Base-by-base conservation (phyloP, 768 basidiomycete species). In the Psilocybe tampanensis region DNA sequence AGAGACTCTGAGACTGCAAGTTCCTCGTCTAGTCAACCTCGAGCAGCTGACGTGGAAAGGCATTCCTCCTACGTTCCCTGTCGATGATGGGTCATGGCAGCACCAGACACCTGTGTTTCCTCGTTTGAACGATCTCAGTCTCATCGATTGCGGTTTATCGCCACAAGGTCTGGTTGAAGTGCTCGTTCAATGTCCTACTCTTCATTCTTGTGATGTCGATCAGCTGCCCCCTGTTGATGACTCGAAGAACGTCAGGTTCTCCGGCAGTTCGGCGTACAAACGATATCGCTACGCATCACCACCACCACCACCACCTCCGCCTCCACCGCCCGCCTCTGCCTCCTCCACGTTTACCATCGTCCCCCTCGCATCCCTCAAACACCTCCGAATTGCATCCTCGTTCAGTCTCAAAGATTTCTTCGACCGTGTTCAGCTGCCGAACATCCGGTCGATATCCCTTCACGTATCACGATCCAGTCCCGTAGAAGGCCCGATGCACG, bases 31-130 rank as follows among this genome's bases (percentile, higher is more conserved):
- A 1, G 41, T 15, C 33, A 53, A 44, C 18, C 52, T 53, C 32
- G 24, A 44, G 43, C 29, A 44, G 42, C 21, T 53, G 1, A 29
- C 36, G 9, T 53, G 52, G 52, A 53, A 53, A 29, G 52, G 52
- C 21, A 26, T 53, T 4, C 41, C 43, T 32, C 24, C 52, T 8
- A 3, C 52, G 29, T 17, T 41, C 41, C 11, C n/a, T n/a, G n/a
- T n/a, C n/a, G n/a, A n/a, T n/a, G n/a, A n/a, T n/a, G n/a, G n/a
- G n/a, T n/a, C n/a, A n/a, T n/a, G n/a, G n/a, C 24, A 53, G 32
- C 5, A 29, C 21, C 15, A 19, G 39, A 39, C 49, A 11, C 13
- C 33, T 44, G 1, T 36, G 26, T 43, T 44, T 18, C 43, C 52
- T 44, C 52, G 29, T 12, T 29, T 53, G n/a, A 33, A n/a, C 17